These are phyloP conservation scores for Moringa oleifera DNA, from an alignment of 345 rosid species.

Conservation along the genomic window DNA sequence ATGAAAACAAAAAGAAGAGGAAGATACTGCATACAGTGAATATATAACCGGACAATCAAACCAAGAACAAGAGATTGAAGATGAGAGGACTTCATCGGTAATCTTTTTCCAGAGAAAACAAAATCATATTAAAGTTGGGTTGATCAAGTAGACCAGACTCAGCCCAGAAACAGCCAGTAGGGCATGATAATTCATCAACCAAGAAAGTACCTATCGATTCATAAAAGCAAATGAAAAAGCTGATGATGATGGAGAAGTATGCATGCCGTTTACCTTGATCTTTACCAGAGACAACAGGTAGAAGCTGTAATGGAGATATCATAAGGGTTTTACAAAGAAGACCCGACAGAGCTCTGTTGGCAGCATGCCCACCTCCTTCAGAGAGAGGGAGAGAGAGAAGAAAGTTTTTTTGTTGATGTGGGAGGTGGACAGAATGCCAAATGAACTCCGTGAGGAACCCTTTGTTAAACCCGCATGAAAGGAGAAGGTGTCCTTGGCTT, in stretches of 20 bases:
- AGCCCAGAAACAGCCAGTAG: neutral
- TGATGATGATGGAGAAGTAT: neutral
- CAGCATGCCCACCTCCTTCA: conserved; percentile 33
- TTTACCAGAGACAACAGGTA: neutral
- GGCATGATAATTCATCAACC: neutral
- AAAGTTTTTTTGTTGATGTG: neutral
- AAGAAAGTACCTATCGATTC: neutral
- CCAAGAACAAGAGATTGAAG: neutral
- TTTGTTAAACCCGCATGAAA: conserved; percentile 79
- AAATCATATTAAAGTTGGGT: neutral
- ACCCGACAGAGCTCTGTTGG: conserved; percentile 35
- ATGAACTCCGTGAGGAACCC: conserved; percentile 76
- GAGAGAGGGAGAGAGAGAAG: too few species aligned
- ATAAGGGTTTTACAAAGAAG: conserved; percentile 30
- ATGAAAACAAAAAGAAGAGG: neutral
- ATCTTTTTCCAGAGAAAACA: too few species aligned
- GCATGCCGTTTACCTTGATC: neutral
- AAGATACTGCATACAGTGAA: neutral
- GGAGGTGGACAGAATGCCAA: conserved; percentile 99
- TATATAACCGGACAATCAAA: neutral
- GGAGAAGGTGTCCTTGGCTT: conserved; percentile 4
- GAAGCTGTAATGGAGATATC: neutral
- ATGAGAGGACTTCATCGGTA: too few species aligned
- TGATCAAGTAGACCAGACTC: neutral
- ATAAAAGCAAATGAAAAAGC: neutral